Evolutionary conservation across 805 yeast genomes (phyloP).

Genomic region (Hanseniaspora singularis): DNA sequence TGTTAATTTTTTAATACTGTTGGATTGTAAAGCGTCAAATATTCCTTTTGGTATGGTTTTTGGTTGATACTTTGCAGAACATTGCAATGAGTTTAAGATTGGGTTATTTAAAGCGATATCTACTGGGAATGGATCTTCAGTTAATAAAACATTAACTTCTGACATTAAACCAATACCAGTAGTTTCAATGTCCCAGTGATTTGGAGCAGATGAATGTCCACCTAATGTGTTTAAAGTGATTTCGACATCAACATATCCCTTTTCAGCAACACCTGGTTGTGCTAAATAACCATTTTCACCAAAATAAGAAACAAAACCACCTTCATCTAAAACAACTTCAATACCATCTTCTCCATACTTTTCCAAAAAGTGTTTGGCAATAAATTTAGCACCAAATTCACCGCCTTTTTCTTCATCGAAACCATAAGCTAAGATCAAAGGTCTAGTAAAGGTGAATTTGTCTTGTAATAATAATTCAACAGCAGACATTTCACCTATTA

Average conservation of each 20-base stretch:
- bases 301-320: conserved; percentile 29
- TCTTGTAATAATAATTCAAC: conserved; percentile 34
- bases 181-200: conserved; percentile 36
- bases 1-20: conserved; percentile 30
- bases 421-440: conserved; percentile 48
- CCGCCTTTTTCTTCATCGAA: conserved; percentile 60
- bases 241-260: conserved; percentile 41
- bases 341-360: conserved; percentile 46
- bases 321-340: conserved; percentile 53
- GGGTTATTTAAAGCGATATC: conserved; percentile 46
- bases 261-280: conserved; percentile 43
- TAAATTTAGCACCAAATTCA: conserved; percentile 32
- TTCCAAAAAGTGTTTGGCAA: conserved; percentile 35
- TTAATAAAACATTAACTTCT: conserved; percentile 43
- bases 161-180: conserved; percentile 62
- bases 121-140: conserved; percentile 38
- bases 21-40: conserved; percentile 30
- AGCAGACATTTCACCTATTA: conserved; percentile 47
- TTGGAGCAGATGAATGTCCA: conserved; percentile 64
- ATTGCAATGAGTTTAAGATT: conserved; percentile 41
- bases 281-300: conserved; percentile 35
- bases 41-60: conserved; percentile 3
- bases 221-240: conserved; percentile 47
- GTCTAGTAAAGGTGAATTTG: conserved; percentile 39
- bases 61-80: conserved; percentile 39